phyloP scores from a whole-genome alignment of 2,329 filamentous ascomycete genomes.

The Sordariomycetes sp. region DNA sequence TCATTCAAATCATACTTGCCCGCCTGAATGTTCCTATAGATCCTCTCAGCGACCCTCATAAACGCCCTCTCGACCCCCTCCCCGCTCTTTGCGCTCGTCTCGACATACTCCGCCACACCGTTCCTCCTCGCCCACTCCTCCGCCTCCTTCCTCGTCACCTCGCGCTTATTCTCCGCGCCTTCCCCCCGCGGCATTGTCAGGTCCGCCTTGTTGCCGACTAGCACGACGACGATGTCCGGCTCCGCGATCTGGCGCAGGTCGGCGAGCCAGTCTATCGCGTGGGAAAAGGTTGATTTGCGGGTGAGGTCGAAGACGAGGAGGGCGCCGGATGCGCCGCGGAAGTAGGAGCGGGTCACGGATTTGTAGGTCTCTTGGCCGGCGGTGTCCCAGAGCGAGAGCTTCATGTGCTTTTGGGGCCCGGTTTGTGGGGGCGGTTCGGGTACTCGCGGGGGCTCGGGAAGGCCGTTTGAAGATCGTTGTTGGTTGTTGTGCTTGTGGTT shows the following conservation, averaged over 20 bases:
- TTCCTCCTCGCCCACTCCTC: constrained; percentile 80
- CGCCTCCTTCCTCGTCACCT: constrained; percentile 73
- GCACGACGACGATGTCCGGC: constrained; percentile 83
- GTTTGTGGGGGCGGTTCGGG: constrained; percentile 14
- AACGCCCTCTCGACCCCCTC: constrained; percentile 92
- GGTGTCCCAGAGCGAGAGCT: constrained; percentile 88
- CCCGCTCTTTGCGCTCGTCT: constrained; percentile 91
- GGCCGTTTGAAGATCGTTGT: constrained; percentile 16
- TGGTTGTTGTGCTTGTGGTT: too few species aligned
- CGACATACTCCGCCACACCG: constrained; percentile 83
- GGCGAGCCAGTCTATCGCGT: constrained; percentile 85
- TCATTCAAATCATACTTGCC: constrained; percentile 93
- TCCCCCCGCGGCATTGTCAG: constrained; percentile 37
- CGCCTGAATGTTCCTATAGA: constrained; percentile 93
- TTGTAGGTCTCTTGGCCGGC: constrained; percentile 97
- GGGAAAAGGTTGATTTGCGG: constrained; percentile 69
- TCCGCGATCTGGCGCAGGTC: constrained; percentile 92
- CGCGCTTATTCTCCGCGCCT: constrained; percentile 47
- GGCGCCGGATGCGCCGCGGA: constrained; percentile 59
- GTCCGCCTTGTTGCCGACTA: constrained; percentile 94
- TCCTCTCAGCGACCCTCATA: constrained; percentile 82
- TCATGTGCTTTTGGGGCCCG: constrained; percentile 63
- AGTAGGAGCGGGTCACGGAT: constrained; percentile 87
- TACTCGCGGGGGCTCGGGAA: constrained; percentile 38
- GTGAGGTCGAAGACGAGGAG: constrained; percentile 94